Base-by-base conservation (phyloP, 305 asterid genomes). In the Withania somnifera region DNA sequence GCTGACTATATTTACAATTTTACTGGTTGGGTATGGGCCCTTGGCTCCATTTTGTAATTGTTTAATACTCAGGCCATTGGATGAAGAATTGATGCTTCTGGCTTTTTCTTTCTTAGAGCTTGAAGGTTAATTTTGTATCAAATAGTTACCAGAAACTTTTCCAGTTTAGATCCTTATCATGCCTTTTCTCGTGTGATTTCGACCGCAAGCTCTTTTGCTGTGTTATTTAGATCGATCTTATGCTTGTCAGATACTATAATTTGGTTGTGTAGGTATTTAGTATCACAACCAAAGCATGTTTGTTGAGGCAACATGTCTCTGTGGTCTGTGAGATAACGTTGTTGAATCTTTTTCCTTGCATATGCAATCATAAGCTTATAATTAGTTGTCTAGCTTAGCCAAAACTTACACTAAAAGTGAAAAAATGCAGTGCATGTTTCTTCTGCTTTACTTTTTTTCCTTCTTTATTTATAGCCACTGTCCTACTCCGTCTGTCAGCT, bases 241-340 rank as follows among this genome's bases (percentile, higher is more conserved):
- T 75, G 17, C 79, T 75, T 28, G 61, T 50, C 79, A 75, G 79
- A 75, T 75, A 26, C n/a, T 75, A 45, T 75, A 47, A 75, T 75
- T 75, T 50, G 19, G 61, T 47, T 50, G 61, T 50, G 61, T 50
- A 22, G 78, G 57, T 71, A 71, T 71, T n/a, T 24, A 4, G 14
- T 26, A 71, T 47, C 57, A 71, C 14, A 7, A 71, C 57, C 38
- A 5, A 45, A 24, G 57, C 5, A 1, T 45, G 57, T 71, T 71
- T 71, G 40, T 24, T 14, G 8, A 28, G 61, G 42, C 79, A 75
- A 17, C 9, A 47, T 7, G 45, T 20, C 19, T 42, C 78, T 14
- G 28, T 14, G 57, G 14, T 50, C 11, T 45, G 19, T 47, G 56
- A 71, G 38, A 42, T 71, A 8, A 71, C 24, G 7, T 42, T 71